Evolutionary conservation across 2,329 filamentous ascomycete genomes (phyloP), one percentile per base, ranked within the genome.

Genomic region (Fusarium albosuccineum): DNA sequence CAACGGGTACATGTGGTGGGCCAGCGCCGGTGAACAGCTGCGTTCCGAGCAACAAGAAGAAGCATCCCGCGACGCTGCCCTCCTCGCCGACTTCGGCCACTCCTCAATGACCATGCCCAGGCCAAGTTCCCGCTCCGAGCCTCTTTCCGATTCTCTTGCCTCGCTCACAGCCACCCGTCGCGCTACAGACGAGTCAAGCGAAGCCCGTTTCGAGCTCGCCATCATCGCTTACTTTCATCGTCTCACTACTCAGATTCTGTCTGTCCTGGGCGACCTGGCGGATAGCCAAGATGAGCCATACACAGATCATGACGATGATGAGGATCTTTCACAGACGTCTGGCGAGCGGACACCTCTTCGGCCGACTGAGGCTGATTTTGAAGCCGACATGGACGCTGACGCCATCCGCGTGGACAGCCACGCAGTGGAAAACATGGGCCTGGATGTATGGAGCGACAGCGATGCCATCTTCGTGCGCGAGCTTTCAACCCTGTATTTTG

Each of bases 1-100:
- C 78, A 88, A 87, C 56, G 90, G 91, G 26, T 94, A 95, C 81
- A 93, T 95, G 86, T 96, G 92, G 92, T 96, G 93, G 92, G 92
- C 92, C 3, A 93, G 90, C 14, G 92, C 92, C 0, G 92, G 92
- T 60, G 92, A 96, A 78, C 87, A 91, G 76, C 81, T 86, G 8
- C 83, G 86, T 16, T 83, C 86, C 50, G 86, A 88, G 53, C 86
- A 89, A 65, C 83, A 86, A 17, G 88, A 90, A 67, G 87, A 89
- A 70, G 76, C 79, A 49, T 83, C 81, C 45, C 82, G 82, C 45
- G 89, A 91, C 71, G 81, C 83, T 8, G 77, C 83, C 3, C 82
- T 91, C 4, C 81, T 90, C 5, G 84, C 84, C 0, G 86, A 88
- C 53, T 71, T 89, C 4, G 75, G 77, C 4, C 76, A 81, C 13